Evolutionary conservation across 768 basidiomycete genomes (phyloP).

Genomic region (Candolleomyces efflorescens): DNA sequence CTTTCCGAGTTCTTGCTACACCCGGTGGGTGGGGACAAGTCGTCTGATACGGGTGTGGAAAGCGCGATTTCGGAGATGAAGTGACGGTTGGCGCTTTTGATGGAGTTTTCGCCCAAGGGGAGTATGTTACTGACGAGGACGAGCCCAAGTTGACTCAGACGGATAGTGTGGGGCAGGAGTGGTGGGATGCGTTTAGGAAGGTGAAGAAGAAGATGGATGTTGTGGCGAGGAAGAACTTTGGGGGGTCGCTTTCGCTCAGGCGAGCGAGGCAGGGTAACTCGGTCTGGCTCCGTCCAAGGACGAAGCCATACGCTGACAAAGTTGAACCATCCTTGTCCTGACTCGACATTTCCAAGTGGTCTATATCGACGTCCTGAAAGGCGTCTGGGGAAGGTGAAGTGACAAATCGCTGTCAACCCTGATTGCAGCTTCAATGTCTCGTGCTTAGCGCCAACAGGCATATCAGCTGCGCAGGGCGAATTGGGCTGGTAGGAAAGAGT

Average conservation of each 20-base stretch:
- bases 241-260: slow-evolving; percentile 61
- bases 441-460: no score
- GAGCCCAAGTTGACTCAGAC: slow-evolving; percentile 27
- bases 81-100: slow-evolving; percentile 77
- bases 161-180: slow-evolving; percentile 55
- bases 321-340: no score
- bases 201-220: slow-evolving; percentile 66
- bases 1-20: slow-evolving; percentile 70
- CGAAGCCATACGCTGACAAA: no score
- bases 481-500: no score
- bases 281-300: no score
- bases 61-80: slow-evolving; percentile 66
- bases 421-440: no score
- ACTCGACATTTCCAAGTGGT: no score
- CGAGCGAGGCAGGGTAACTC: no score
- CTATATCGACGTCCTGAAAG: no score
- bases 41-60: slow-evolving; percentile 60
- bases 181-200: slow-evolving; percentile 78
- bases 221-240: slow-evolving; percentile 64
- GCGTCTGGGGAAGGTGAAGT: no score
- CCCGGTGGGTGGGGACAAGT: slow-evolving; percentile 52
- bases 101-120: slow-evolving; percentile 62
- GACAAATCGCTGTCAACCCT: no score
- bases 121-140: slow-evolving; percentile 35
- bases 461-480: no score